Base-by-base conservation (phyloP, 164 flowering plant species). In the Warburgia ugandensis region DNA sequence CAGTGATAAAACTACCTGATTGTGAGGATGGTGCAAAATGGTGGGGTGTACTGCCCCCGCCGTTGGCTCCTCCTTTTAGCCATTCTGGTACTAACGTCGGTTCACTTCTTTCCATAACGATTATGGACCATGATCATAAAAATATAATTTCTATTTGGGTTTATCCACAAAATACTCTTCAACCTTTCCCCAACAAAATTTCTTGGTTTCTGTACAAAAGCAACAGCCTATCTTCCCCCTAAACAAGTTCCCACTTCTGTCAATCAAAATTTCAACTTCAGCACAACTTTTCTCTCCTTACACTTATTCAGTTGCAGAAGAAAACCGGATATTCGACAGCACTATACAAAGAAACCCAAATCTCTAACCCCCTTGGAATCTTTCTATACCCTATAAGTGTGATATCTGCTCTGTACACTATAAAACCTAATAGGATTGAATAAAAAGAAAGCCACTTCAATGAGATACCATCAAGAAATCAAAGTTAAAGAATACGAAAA, bases 81-180 rank as follows among this genome's bases (percentile, higher is more conserved):
- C 97, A 91, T 77, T 83, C 77, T 55, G 97, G 97, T 59, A 72
- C 85, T 64, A 91, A 77, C 29, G 87, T 54, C 50, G 86, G 96
- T 61, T 91, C 94, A 78, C 78, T 72, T 82, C 77, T 80, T 63
- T 78, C 94, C 96, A 87, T 87, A 23, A 58, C 67, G 64, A 72
- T 54, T 41, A 39, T 64, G 55, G 58, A 69, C 63, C 90, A 78
- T 77, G 56, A 78, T 80, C 33, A 55, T 54, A 58, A 36, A 52
- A 39, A 64, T 41, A 21, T 2, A n/a, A n/a, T 46, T 29, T 19
- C 30, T 36, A 20, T 27, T 61, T 58, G 5, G 23, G 10, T 39
- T 30, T 28, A 50, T 55, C 50, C 46, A 33, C 63, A 28, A 52
- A 40, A 16, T 40, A 32, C 45, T 54, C 23, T 26, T 10, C 23